Conservation (phyloP, 2,329 filamentous ascomycete genomes). For the Nothophaeocryptopus gaeumannii region DNA sequence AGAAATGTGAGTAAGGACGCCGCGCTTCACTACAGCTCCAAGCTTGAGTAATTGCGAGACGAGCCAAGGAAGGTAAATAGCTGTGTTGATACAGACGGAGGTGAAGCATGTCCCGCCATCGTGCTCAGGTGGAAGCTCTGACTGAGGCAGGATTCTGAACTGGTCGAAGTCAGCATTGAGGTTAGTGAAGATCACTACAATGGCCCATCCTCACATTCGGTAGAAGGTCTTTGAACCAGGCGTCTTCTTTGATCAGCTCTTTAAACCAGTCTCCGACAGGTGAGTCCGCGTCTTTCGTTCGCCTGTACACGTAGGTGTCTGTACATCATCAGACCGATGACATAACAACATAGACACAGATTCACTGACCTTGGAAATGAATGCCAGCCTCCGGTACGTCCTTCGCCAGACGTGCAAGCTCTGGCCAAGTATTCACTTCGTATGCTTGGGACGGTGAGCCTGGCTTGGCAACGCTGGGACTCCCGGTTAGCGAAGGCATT, state of each 20-base stretch:
- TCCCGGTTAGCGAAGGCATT: conserved; percentile 15
- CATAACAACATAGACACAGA: background rate
- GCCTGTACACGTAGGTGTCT: conserved; percentile 56
- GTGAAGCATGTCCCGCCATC: conserved; percentile 74
- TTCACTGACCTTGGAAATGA: conserved; percentile 60
- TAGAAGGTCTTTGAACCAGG: conserved; percentile 71
- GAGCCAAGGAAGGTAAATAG: conserved; percentile 83
- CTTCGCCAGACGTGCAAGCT: conserved; percentile 45
- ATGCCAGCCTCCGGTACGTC: conserved; percentile 74
- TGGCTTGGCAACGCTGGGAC: conserved; percentile 38
- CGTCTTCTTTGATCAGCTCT: conserved; percentile 60
- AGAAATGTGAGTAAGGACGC: conserved; percentile 60
- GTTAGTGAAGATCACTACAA: background rate
- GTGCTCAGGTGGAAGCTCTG: conserved; percentile 57
- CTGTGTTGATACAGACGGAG: conserved; percentile 87
- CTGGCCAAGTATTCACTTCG: conserved; percentile 46
- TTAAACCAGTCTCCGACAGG: conserved; percentile 60
- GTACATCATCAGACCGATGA: background rate
- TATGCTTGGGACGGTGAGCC: conserved; percentile 40
- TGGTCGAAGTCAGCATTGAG: conserved; percentile 14
- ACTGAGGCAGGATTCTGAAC: conserved; percentile 34
- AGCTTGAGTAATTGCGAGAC: conserved; percentile 72
- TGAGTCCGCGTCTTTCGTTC: conserved; percentile 59
- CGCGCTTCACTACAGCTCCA: conserved; percentile 58
- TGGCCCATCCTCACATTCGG: conserved; percentile 56